Evolutionary conservation across 1,284 basidiomycete genomes (phyloP).

Genomic region (Trichosporon sp.): DNA sequence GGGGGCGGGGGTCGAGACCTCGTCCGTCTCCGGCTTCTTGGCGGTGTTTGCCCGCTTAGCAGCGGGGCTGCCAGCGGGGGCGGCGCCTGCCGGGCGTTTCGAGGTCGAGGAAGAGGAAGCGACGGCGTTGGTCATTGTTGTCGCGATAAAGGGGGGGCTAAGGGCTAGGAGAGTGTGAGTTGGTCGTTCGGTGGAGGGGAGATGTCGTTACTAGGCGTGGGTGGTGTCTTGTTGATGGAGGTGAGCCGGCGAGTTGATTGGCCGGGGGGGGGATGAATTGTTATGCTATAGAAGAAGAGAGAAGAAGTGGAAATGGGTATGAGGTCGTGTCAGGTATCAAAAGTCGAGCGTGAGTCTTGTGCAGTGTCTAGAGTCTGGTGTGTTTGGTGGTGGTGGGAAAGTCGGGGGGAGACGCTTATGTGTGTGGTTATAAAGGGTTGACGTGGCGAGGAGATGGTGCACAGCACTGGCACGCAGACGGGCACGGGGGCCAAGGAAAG

Average conservation of each 20-base stretch:
- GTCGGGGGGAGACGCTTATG: not conserved
- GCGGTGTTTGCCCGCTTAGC: slow-evolving; percentile 29
- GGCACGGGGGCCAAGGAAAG: not conserved
- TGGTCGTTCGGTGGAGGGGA: not conserved
- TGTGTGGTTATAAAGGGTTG: slow-evolving; percentile 13
- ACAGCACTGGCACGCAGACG: not conserved
- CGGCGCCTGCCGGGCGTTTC: slow-evolving; percentile 29
- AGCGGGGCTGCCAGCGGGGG: slow-evolving; percentile 24
- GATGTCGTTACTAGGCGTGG: not conserved
- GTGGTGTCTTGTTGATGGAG: not conserved
- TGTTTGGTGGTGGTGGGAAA: slow-evolving; percentile 15
- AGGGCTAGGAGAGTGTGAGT: no score
- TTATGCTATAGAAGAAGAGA: slow-evolving; percentile 9
- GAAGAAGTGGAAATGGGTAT: not conserved
- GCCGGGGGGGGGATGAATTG: not conserved
- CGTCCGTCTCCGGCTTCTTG: not conserved
- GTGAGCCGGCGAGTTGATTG: not conserved
- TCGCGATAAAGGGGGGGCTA: not conserved
- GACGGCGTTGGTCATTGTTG: slow-evolving; percentile 12
- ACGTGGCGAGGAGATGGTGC: slow-evolving; percentile 13
- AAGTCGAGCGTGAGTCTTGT: not conserved
- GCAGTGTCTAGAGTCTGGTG: no score
- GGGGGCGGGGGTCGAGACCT: not conserved
- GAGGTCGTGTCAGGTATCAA: slow-evolving; percentile 13
- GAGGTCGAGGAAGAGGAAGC: slow-evolving; percentile 17